Evolutionary conservation across 768 basidiomycete genomes (phyloP).

Genomic region (Boletus pseudopeckii): DNA sequence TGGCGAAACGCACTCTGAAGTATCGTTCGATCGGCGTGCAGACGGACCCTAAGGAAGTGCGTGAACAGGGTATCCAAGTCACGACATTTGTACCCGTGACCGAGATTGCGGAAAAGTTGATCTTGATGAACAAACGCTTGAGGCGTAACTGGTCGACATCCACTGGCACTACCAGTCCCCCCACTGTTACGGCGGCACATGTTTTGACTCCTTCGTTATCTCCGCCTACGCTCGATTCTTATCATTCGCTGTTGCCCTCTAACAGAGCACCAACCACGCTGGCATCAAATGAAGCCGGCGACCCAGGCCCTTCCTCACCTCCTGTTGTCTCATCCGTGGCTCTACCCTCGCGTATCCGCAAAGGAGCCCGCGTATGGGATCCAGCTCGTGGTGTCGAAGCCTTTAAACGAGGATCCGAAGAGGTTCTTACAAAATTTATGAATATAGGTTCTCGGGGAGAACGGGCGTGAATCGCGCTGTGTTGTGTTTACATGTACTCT

Average conservation of each 20-base stretch:
- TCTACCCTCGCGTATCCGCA: constrained; percentile 42
- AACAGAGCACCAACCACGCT: constrained; percentile 8
- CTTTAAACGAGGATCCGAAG: constrained; percentile 85
- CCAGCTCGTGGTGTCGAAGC: constrained; percentile 81
- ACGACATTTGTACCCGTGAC: constrained; percentile 19
- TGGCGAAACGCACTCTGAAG: constrained; percentile 29
- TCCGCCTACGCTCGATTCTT: constrained; percentile 13
- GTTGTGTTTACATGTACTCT: background rate
- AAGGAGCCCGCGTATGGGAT: constrained; percentile 74
- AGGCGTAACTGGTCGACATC: constrained; percentile 20
- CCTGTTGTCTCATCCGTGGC: constrained; percentile 57
- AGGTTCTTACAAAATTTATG: constrained; percentile 80
- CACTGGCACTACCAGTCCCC: background rate
- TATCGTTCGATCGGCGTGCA: constrained; percentile 72
- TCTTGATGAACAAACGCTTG: constrained; percentile 18
- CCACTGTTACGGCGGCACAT: background rate
- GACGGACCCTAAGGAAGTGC: constrained; percentile 54
- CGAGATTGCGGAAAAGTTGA: constrained; percentile 23
- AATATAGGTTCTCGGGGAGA: constrained; percentile 74
- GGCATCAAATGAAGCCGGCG: constrained; percentile 6
- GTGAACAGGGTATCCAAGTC: constrained; percentile 60
- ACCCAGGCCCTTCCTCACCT: constrained; percentile 6
- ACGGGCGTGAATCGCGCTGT: constrained; percentile 19
- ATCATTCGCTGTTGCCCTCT: constrained; percentile 16
- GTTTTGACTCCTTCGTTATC: constrained; percentile 1